A percentile compares a stretch with the other conserved stretches of the same genome.
These are phyloP conservation scores for Botrytis hyacinthi DNA, from an alignment of 2,329 filamentous ascomycete species.

Conservation along the genomic window DNA sequence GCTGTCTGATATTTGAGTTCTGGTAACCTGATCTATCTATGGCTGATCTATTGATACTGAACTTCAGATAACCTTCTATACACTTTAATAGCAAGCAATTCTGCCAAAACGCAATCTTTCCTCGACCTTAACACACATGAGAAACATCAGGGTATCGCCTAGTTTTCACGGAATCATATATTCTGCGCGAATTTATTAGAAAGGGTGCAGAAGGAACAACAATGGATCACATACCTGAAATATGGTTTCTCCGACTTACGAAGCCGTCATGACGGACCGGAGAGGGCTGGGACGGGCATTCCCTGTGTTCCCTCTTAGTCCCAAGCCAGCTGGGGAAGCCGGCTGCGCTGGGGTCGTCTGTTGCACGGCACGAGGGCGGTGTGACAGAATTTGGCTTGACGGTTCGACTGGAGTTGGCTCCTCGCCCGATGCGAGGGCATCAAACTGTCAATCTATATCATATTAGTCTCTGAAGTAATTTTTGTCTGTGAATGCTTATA, in stretches of 20 bases:
- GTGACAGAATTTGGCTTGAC: constrained; percentile 44
- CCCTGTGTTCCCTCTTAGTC: constrained; percentile 45
- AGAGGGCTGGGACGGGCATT: constrained; percentile 59
- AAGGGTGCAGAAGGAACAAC: background rate
- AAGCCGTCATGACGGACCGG: constrained; percentile 61
- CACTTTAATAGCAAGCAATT: constrained; percentile 18
- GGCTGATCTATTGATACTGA: constrained; percentile 10
- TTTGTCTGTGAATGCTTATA: background rate
- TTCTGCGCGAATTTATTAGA: constrained; percentile 11
- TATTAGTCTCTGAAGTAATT: constrained; percentile 25
- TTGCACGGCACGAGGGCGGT: constrained; percentile 44
- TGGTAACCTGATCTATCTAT: constrained; percentile 7
- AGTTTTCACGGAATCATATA: constrained; percentile 19
- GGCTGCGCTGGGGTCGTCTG: constrained; percentile 45
- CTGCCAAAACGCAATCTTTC: constrained; percentile 21
- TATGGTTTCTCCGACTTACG: constrained; percentile 37
- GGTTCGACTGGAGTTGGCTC: constrained; percentile 66
- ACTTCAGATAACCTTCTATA: constrained; percentile 16
- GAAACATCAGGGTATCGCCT: constrained; percentile 21
- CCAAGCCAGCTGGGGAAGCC: constrained; percentile 39
- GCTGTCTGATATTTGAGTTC: constrained; percentile 19
- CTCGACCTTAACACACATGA: constrained; percentile 19
- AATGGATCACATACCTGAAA: constrained; percentile 15
- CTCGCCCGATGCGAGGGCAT: constrained; percentile 85
- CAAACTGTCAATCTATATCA: constrained; percentile 76